These are phyloP conservation scores for Smittium mucronatum DNA, from an alignment of 371 early-diverging fungal species.

Conservation along the genomic window DNA sequence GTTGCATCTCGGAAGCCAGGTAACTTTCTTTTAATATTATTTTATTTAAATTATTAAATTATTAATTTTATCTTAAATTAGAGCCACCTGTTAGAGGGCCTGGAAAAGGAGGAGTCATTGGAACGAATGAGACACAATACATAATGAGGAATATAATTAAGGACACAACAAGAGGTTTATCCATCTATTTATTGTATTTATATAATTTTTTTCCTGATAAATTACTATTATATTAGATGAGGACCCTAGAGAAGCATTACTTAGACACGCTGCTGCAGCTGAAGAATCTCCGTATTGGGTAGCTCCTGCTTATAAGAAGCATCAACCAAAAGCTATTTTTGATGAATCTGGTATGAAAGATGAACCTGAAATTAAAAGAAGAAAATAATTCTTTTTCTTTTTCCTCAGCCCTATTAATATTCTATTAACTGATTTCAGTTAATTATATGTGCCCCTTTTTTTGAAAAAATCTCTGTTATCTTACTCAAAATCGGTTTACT, in stretches of 20 bases:
- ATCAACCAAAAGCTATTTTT: slow-evolving; percentile 69
- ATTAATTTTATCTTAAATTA: slow-evolving; percentile 11
- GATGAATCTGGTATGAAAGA: slow-evolving; percentile 30
- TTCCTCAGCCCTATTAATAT: no score
- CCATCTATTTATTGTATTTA: neutral
- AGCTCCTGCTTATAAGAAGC: slow-evolving; percentile 69
- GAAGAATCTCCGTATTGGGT: slow-evolving; percentile 79
- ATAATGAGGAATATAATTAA: slow-evolving; percentile 70
- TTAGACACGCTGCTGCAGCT: slow-evolving; percentile 74
- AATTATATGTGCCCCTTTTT: no score
- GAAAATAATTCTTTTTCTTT: no score
- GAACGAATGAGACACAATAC: slow-evolving; percentile 66
- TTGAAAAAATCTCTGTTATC: no score
- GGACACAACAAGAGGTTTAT: slow-evolving; percentile 49
- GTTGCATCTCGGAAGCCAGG: slow-evolving; percentile 56
- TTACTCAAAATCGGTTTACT: no score
- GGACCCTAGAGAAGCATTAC: slow-evolving; percentile 89
- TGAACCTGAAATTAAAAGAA: slow-evolving; percentile 24
- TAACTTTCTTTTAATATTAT: slow-evolving; percentile 17
- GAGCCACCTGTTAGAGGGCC: slow-evolving; percentile 68
- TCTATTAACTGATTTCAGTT: no score
- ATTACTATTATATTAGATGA: slow-evolving; percentile 39
- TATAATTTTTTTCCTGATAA: neutral
- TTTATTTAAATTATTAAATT: neutral
- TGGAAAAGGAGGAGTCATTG: slow-evolving; percentile 74